A percentile compares a stretch with the other conserved stretches of the same genome.
Evolutionary conservation across 164 flowering plant genomes (phyloP).

Genomic region (grape (Vitis vinifera)): DNA sequence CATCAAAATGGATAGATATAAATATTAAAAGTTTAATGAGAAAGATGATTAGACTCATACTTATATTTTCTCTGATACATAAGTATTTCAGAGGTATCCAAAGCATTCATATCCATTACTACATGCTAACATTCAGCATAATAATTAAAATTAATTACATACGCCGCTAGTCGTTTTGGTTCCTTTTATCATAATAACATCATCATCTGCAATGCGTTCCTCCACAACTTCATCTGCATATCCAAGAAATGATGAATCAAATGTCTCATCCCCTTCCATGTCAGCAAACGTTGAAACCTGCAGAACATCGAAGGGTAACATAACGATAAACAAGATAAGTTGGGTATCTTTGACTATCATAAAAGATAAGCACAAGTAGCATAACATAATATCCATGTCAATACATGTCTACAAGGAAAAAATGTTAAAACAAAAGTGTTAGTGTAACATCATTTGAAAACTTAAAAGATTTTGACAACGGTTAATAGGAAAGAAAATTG

Average conservation of each 20-base stretch:
- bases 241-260: slow-evolving; percentile 87
- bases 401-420: no score
- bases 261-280: slow-evolving; percentile 98
- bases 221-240: slow-evolving; percentile 92
- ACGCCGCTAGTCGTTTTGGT: slow-evolving; percentile 90
- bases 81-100: background rate
- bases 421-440: no score
- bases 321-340: background rate
- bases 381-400: background rate
- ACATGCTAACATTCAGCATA: background rate
- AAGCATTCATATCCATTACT: background rate
- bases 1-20: no score
- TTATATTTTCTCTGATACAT: no score
- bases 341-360: background rate
- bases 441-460: no score
- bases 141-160: slow-evolving; percentile 25
- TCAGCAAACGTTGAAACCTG: slow-evolving; percentile 99
- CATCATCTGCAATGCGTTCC: slow-evolving; percentile 93
- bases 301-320: slow-evolving; percentile 9
- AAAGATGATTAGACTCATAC: no score
- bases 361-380: background rate
- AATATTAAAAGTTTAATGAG: no score
- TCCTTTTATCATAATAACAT: slow-evolving; percentile 91
- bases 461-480: no score
- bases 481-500: no score